These are phyloP conservation scores for Lanmaoa rubissima DNA, from an alignment of 768 basidiomycete species.

Conservation along the genomic window DNA sequence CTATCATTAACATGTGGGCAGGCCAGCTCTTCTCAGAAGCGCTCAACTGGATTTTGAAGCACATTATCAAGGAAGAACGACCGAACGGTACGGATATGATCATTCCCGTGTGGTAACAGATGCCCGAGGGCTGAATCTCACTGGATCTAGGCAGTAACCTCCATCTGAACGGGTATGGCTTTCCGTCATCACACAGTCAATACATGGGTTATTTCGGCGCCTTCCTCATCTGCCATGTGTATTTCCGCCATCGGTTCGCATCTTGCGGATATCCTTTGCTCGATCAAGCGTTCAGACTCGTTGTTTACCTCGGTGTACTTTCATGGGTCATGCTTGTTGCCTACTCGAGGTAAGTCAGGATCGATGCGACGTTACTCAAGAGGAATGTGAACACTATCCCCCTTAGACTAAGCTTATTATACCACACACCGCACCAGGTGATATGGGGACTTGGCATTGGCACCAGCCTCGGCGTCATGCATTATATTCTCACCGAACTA, in stretches of 20 bases:
- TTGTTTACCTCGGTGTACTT: constrained; percentile 49
- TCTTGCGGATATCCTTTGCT: constrained; percentile 49
- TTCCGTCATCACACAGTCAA: constrained; percentile 87
- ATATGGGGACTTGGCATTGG: constrained; percentile 75
- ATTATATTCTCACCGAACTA: constrained; percentile 58
- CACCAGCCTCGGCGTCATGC: constrained; percentile 44
- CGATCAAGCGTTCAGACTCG: constrained; percentile 48
- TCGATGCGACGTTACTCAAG: not conserved
- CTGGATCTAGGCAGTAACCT: constrained; percentile 14
- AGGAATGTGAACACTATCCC: not conserved
- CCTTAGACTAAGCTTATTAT: constrained; percentile 63
- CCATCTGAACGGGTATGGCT: constrained; percentile 66
- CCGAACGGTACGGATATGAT: constrained; percentile 51
- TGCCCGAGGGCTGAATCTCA: not conserved
- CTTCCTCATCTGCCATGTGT: constrained; percentile 72
- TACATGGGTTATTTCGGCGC: constrained; percentile 87
- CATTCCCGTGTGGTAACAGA: not conserved
- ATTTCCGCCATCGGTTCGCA: constrained; percentile 63
- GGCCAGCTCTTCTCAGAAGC: constrained; percentile 74
- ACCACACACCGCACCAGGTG: constrained; percentile 73
- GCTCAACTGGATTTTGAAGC: constrained; percentile 70
- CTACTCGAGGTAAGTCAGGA: constrained; percentile 65
- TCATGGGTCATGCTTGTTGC: constrained; percentile 66
- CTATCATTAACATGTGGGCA: constrained; percentile 81
- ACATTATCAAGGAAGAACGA: constrained; percentile 61